phyloP scores from a whole-genome alignment of 2,329 filamentous ascomycete genomes.

The Zasmidium cellare region DNA sequence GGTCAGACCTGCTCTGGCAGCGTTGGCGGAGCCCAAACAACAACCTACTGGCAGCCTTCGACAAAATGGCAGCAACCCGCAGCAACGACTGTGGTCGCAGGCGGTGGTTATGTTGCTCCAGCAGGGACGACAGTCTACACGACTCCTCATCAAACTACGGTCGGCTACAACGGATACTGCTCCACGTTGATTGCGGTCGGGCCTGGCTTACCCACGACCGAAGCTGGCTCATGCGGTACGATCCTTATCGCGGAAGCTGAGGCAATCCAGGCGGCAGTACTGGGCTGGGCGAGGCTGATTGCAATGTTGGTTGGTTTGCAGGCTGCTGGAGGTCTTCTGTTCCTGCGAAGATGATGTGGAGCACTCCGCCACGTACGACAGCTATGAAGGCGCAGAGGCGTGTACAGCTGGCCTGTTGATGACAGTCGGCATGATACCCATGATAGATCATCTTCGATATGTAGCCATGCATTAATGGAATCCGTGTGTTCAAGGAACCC shows the following conservation, averaged over 20 bases:
- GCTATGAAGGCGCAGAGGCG: not conserved
- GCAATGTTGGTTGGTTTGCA: constrained; percentile 23
- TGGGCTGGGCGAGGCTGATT: constrained; percentile 19
- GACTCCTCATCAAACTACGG: constrained; percentile 16
- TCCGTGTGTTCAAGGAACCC: too few relatives aligned
- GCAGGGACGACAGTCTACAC: constrained; percentile 16
- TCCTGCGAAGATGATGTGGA: constrained; percentile 16
- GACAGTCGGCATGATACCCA: not conserved
- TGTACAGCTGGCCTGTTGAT: not conserved
- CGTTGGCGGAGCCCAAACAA: constrained; percentile 23
- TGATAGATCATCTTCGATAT: not conserved
- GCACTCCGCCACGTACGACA: not conserved
- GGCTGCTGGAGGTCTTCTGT: constrained; percentile 19
- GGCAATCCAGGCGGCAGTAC: constrained; percentile 13
- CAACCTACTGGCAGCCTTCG: constrained; percentile 22
- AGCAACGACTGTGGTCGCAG: constrained; percentile 22
- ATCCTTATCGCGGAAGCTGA: constrained; percentile 33
- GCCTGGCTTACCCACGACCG: constrained; percentile 34
- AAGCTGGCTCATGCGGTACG: constrained; percentile 35
- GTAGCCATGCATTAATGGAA: too few relatives aligned
- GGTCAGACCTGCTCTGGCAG: constrained; percentile 33
- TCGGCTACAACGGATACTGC: constrained; percentile 33
- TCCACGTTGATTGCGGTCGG: constrained; percentile 35
- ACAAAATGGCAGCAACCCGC: constrained; percentile 22
- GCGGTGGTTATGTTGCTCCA: constrained; percentile 16